Evolutionary conservation across 306 rosid genomes (phyloP), one percentile per base, ranked within the genome.

Genomic region (Ochetophila trinervis): DNA sequence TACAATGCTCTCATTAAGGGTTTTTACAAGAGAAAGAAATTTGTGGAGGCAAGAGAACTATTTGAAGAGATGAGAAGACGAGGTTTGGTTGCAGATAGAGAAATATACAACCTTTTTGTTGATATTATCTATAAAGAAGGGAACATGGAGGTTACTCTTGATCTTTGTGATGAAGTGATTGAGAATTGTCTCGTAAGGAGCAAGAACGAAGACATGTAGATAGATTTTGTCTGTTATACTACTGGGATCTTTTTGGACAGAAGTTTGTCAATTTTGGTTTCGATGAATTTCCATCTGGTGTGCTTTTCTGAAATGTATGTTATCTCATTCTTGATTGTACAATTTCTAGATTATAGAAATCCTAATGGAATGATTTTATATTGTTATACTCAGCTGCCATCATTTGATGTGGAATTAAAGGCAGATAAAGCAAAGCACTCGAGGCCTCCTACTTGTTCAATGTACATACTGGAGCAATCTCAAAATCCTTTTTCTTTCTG

Each of bases 141-240:
- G 73, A 83, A 91, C 76, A 61, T 84, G 81, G 92, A 85, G 50
- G 58, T 52, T 50, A 78, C 90, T 45, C 96, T 91, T 42, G 79
- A 83, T 74, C 96, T 91, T 66, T 91, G 96, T 67, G 96, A 91
- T 73, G 92, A 88, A 73, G 84, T 92, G 17, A 87, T 88, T 48
- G 98, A 91, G 79, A 83, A 86, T 69, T 87, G 82, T 84, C 90
- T 80, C 23, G 73, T 85, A 55, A 45, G 73, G 37, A 14, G 44
- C 27, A 66, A 48, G 65, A 57, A 60, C 23, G 72, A 56, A 69
- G 62, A 62, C 57, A 49, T 71, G 11, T 82, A 80, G 81, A 52
- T 53, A 67, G 75, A 59, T 55, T 49, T 68, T 69, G 47, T 69
- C 30, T 55, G 35, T 19, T 30, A 15, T 57, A 57, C 24, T 68